Evolutionary conservation across 495 filamentous ascomycete genomes (phyloP), one percentile per base, ranked within the genome.

Genomic region (Cercophora samala): DNA sequence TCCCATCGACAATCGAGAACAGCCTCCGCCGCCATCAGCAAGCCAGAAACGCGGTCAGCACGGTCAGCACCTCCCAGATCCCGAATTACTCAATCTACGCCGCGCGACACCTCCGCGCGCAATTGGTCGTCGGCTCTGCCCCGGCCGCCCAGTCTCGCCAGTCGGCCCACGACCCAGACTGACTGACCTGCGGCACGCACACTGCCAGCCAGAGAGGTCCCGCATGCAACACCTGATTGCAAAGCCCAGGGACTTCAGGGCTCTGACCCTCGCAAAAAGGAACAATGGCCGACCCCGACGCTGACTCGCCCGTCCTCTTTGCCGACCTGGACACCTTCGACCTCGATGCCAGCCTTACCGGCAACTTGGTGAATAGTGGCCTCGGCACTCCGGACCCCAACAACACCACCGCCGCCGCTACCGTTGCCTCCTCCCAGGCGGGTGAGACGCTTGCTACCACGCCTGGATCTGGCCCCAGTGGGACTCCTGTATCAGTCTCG

Each of bases 141-240:
- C 19, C 25, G 13, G 37, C 56, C 6, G 29, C 26, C 29, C 67
- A 26, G 25, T 23, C 18, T 55, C 60, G 25, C 61, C 55, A 26
- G 52, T 46, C 62, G 60, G 18, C 37, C 58, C 32, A 59, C 62
- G 60, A 37, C 37, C 58, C 32, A 62, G 68, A 70, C 21, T 60
- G 23, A 25, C 56, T 22, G 52, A 56, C 53, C 42, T 62, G 64
- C 59, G 25, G 62, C 65, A 32, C 58, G 42, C 68, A 37, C 65
- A 58, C 37, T 26, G 17, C 37, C 4, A 15, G 19, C 52, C 52
- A 46, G 26, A 58, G 26, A n/a, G 53, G 53, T 55, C 64, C 74
- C 69, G 74, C 72, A 74, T 68, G 71, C 72, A 74, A 75, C 69
- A 72, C 69, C 64, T 68, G 72, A 75, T 70, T 37, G 46, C 24